Evolutionary conservation across 1,284 basidiomycete species (phyloP).

Genomic region (Malassezia psittaci): DNA sequence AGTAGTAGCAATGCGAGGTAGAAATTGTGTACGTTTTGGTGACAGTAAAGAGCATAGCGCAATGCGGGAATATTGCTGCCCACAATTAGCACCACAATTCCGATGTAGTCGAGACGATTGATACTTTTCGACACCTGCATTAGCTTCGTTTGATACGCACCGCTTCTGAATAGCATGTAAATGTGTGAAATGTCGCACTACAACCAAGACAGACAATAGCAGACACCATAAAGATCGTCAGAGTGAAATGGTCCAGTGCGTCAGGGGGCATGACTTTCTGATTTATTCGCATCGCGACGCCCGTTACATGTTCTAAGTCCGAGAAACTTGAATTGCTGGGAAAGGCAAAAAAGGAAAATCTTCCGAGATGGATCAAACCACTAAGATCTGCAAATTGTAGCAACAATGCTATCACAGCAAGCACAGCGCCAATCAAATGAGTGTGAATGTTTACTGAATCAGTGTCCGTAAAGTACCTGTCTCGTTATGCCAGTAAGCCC

Average conservation of each 20-base stretch:
- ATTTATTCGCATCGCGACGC: background rate
- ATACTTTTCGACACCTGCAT: slow-evolving; percentile 49
- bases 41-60: slow-evolving; percentile 39
- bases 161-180: slow-evolving; percentile 62
- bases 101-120: slow-evolving; percentile 45
- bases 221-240: slow-evolving; percentile 62
- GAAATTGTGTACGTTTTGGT: slow-evolving; percentile 25
- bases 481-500: slow-evolving; percentile 46
- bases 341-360: background rate
- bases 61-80: slow-evolving; percentile 64
- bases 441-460: slow-evolving; percentile 74
- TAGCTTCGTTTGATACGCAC: background rate
- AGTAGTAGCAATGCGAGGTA: slow-evolving; percentile 52
- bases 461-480: slow-evolving; percentile 23
- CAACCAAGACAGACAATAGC: slow-evolving; percentile 65
- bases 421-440: slow-evolving; percentile 64
- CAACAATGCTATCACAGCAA: slow-evolving; percentile 56
- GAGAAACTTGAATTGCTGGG: background rate
- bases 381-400: slow-evolving; percentile 29
- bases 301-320: background rate
- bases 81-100: slow-evolving; percentile 57
- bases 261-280: slow-evolving; percentile 49
- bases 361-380: slow-evolving; percentile 14
- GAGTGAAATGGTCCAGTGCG: slow-evolving; percentile 59
- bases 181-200: slow-evolving; percentile 68